Evolutionary conservation across 1,139 yeast genomes (phyloP).

Genomic region (Pichia sp.): DNA sequence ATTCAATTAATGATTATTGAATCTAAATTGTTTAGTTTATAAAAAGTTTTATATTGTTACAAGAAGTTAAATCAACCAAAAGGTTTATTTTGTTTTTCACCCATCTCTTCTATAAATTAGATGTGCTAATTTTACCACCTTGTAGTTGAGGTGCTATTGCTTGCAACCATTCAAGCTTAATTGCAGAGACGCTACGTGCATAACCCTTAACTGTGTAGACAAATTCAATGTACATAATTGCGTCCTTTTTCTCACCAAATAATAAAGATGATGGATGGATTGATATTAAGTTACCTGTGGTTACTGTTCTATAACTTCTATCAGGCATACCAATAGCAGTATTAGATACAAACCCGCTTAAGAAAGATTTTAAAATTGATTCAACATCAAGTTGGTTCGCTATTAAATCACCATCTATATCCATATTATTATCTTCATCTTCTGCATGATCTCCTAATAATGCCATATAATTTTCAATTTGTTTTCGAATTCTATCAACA

Average conservation of each 20-base stretch:
- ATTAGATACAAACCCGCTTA: conserved; percentile 75
- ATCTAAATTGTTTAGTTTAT: not conserved
- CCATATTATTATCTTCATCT: conserved; percentile 1
- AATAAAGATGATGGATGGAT: conserved; percentile 89
- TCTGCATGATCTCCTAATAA: conserved; percentile 30
- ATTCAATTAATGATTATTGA: conserved; percentile 7
- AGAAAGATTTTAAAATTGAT: conserved; percentile 63
- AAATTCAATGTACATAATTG: conserved; percentile 89
- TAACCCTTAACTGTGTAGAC: conserved; percentile 91
- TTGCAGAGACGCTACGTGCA: conserved; percentile 81
- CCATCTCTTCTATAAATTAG: not conserved
- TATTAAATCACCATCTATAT: conserved; percentile 2
- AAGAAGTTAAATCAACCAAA: too few species aligned
- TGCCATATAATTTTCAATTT: conserved; percentile 65
- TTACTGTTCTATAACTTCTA: conserved; percentile 79
- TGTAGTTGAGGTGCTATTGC: conserved; percentile 70
- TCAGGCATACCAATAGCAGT: conserved; percentile 96
- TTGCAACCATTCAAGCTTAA: conserved; percentile 81
- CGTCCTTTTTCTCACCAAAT: conserved; percentile 77
- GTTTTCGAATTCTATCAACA: conserved; percentile 69
- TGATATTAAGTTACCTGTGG: conserved; percentile 72
- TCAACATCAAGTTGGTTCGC: conserved; percentile 44
- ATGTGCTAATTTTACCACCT: conserved; percentile 31
- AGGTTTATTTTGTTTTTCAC: too few species aligned
- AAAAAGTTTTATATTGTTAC: not conserved